Evolutionary conservation across 768 basidiomycete species (phyloP).

Genomic region (Naganishia onofrii): DNA sequence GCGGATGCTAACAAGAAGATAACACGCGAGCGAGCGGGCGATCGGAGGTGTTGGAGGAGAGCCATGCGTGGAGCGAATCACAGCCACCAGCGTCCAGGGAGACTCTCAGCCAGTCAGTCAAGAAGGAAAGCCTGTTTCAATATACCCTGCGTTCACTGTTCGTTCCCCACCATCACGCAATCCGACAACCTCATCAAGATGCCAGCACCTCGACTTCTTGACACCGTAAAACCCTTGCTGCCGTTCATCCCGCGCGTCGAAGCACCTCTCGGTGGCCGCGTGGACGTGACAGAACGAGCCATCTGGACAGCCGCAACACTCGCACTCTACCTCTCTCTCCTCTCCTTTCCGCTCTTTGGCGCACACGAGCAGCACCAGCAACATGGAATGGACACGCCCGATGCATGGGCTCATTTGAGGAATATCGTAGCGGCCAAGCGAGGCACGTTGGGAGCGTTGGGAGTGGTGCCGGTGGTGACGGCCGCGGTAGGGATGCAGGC

Average conservation of each 20-base stretch:
- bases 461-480: constrained; percentile 11
- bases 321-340: constrained; percentile 8
- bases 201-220: constrained; percentile 14
- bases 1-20: too few species aligned
- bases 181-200: background rate
- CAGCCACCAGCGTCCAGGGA: too few species aligned
- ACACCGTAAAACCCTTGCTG: constrained; percentile 4
- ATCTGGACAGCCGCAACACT: constrained; percentile 22
- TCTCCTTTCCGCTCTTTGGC: constrained; percentile 14
- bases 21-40: too few species aligned
- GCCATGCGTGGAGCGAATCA: too few species aligned
- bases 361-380: background rate
- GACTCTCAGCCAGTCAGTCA: too few species aligned
- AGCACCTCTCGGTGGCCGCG: background rate
- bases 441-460: constrained; percentile 9
- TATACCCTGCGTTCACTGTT: too few species aligned
- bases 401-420: constrained; percentile 16
- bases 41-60: too few species aligned
- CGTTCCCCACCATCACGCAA: too few species aligned
- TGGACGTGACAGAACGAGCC: constrained; percentile 14
- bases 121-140: too few species aligned
- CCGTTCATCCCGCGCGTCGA: constrained; percentile 15
- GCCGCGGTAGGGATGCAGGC: constrained; percentile 3
- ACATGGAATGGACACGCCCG: constrained; percentile 13
- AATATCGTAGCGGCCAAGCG: constrained; percentile 4